Evolutionary conservation across 768 basidiomycete species (phyloP), one percentile per base, ranked within the genome.

Genomic region (Lactarius deliciosus): DNA sequence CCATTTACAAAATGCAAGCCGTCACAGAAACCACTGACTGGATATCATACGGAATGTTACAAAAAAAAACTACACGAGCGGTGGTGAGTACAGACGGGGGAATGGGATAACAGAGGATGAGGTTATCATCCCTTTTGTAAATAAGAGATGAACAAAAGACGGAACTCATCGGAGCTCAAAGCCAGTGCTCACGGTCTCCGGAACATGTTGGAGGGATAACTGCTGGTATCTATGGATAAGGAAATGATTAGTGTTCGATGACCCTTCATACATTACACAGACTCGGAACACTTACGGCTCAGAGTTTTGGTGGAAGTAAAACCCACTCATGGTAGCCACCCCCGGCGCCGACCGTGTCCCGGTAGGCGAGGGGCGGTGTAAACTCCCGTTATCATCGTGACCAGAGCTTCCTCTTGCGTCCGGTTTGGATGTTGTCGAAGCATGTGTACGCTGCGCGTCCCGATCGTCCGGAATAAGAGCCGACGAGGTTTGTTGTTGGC

Each of bases 221-320:
- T 96, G 92, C 76, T 97, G 94, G 78, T 96, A 96, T 71, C 92
- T 93, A 74, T 2, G 30, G 16, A 32, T 34, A 65, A 41, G 47
- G 65, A 50, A 70, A 57, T 18, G 64, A 63, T 47, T n/a, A 57
- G 61, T 34, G 32, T 53, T 20, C 40, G 18, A 41, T 18, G 41
- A 41, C 16, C 40, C 8, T 10, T 20, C 4, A 47, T 22, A 22
- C 11, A 22, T 25, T 7, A 53, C 50, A 15, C 47, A 50, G n/a
- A 22, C 1, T 22, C 47, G 47, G 47, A 47, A 22, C 38, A 69
- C 91, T 79, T 74, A 94, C 92, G 92, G 92, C 73, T 93, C 92
- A 63, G 92, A 94, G 75, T 94, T 91, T 81, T 90, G 89, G 76
- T 95, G 93, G 78, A 92, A 96, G 77, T 96, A 96, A 79, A 92